Base-by-base conservation (phyloP, 1,284 basidiomycete genomes). In the Fomes fomentarius region DNA sequence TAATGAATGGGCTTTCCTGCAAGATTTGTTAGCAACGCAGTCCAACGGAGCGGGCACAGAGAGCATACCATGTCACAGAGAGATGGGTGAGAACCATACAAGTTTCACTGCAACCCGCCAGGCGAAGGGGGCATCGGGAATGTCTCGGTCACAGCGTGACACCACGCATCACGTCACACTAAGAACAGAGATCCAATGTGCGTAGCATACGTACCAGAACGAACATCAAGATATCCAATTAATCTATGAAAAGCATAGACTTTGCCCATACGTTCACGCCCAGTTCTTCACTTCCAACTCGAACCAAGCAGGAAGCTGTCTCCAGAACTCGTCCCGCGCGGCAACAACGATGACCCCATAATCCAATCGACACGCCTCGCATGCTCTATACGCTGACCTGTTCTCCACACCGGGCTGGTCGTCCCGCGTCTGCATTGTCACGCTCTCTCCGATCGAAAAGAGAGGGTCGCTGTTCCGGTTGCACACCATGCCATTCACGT, bases 381-480 rank as follows among this genome's bases (percentile, higher is more conserved):
- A 89, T n/a, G 85, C 80, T 19, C 81, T 76, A 57, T 80, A 74
- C 30, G 76, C 61, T 4, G 76, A 63, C 40, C 60, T 63, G 50
- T 72, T 74, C 56, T 77, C 73, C 28, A 74, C 71, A 4, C 74
- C 77, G 33, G 71, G 65, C 14, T 69, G 60, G 56, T 79, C 78
- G 47, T 78, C 77, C 38, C 79, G 75, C 2, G 78, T 77, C 62
- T 86, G 84, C 81, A 89, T 84, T 42, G 80, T 65, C 59, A 85
- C 76, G 39, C 83, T 80, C 52, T 87, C 83, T 61, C 80, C 74
- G 62, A 90, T 85, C 14, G 84, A 82, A 59, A 84, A 85, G 31
- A 90, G 71, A 1, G 87, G 86, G 59, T 90, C 87, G 11, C 81
- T 82, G 60, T 79, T 84, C 47, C 84, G 80, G 57, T 84, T 81